phyloP scores from a whole-genome alignment of 1,139 yeast species.

The Yamadazyma epiphylla region DNA sequence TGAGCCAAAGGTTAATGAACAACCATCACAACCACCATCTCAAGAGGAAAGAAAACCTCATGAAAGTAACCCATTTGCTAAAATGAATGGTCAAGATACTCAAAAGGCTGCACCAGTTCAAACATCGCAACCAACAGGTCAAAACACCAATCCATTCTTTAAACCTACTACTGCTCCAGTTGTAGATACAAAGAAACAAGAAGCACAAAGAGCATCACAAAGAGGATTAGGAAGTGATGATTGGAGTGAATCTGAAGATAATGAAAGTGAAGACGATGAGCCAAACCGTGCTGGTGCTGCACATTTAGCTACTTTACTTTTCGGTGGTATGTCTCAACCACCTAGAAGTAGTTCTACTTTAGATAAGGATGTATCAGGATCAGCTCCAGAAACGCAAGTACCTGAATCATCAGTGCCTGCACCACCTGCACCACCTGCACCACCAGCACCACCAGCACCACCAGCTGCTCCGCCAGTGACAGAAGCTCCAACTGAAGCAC shows the following conservation, averaged over 20 bases:
- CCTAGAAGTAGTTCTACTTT: slow-evolving; percentile 17
- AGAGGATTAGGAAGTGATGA: slow-evolving; percentile 52
- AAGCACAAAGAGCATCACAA: slow-evolving; percentile 62
- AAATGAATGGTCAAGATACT: slow-evolving; percentile 9
- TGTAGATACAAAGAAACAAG: slow-evolving; percentile 54
- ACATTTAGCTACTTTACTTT: slow-evolving; percentile 56
- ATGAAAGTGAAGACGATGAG: slow-evolving; percentile 44
- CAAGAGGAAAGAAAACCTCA: slow-evolving; percentile 15
- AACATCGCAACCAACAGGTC: slow-evolving; percentile 5
- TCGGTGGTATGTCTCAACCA: slow-evolving; percentile 59
- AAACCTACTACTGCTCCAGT: slow-evolving; percentile 33
- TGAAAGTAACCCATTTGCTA: slow-evolving; percentile 40
- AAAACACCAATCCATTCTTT: slow-evolving; percentile 43
- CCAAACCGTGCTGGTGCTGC: slow-evolving; percentile 57
- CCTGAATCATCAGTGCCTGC: slow-evolving; percentile 4
- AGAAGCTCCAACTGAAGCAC: slow-evolving; percentile 6
- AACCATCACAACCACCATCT: slow-evolving; percentile 21
- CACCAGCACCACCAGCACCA: slow-evolving; percentile 7
- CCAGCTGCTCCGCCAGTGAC: slow-evolving; percentile 4
- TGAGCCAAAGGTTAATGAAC: slow-evolving; percentile 12
- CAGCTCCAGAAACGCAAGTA: slow-evolving; percentile 4
- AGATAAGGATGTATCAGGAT: slow-evolving; percentile 12
- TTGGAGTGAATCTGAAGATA: slow-evolving; percentile 63
- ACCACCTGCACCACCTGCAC: slow-evolving; percentile 4
- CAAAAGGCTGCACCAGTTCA: slow-evolving; percentile 7